Conservation (phyloP, 768 basidiomycete species). For the Psilocybe subaeruginosa region DNA sequence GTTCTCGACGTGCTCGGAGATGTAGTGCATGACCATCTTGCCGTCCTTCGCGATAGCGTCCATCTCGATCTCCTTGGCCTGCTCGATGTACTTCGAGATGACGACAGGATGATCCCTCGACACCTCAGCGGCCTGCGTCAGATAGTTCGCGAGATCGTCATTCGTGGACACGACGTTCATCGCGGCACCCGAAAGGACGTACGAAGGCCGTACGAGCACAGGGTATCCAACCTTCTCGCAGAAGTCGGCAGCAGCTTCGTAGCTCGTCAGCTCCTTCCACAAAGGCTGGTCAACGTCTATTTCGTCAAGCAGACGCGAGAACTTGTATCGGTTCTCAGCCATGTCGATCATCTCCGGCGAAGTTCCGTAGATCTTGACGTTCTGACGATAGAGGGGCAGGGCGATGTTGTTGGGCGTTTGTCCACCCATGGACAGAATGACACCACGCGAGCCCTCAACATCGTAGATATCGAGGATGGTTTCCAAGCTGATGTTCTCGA, state of each 20-base stretch:
- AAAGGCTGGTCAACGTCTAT: slow-evolving; percentile 98
- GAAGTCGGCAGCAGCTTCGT: slow-evolving; percentile 85
- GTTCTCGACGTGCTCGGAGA: slow-evolving; percentile 99
- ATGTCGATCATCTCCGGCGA: slow-evolving; percentile 99
- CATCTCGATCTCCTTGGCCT: slow-evolving; percentile 99
- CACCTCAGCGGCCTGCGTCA: slow-evolving; percentile 94
- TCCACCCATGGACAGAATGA: slow-evolving; percentile 97
- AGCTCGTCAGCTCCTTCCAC: slow-evolving; percentile 96
- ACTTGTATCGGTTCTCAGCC: slow-evolving; percentile 99
- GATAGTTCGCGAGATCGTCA: slow-evolving; percentile 89
- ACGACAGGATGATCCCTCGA: slow-evolving; percentile 91
- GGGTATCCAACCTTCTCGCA: slow-evolving; percentile 94
- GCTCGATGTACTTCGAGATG: slow-evolving; percentile 98
- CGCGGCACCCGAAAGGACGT: slow-evolving; percentile 98
- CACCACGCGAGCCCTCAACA: slow-evolving; percentile 82
- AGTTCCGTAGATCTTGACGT: slow-evolving; percentile 97
- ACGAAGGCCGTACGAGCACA: slow-evolving; percentile 95
- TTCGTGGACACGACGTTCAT: slow-evolving; percentile 99
- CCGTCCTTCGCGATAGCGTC: slow-evolving; percentile 97
- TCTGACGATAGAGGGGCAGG: slow-evolving; percentile 92
- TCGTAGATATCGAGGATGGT: slow-evolving; percentile 98
- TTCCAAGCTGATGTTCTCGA: slow-evolving; percentile 97
- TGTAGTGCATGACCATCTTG: slow-evolving; percentile 99
- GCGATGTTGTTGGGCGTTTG: slow-evolving; percentile 99
- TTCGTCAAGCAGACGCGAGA: slow-evolving; percentile 95